Percentiles rank a stretch among this genome's conserved stretches.
phyloP scores from a whole-genome alignment of 2,329 filamentous ascomycete species.

The Karstenula rhodostoma region DNA sequence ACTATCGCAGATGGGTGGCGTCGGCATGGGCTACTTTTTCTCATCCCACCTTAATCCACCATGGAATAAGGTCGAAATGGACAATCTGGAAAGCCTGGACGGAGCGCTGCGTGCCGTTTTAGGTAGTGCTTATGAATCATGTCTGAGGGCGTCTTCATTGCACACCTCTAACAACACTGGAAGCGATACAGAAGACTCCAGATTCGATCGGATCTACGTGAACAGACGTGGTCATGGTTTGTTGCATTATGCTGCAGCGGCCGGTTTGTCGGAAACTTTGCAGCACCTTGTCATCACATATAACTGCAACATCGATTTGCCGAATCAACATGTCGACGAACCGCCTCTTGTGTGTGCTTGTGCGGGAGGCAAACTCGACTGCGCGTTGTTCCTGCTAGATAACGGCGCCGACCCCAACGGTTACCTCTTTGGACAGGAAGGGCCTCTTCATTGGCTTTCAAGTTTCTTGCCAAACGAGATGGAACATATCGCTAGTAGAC shows the following conservation, averaged over 20 bases:
- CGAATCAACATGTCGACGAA: conserved; percentile 16
- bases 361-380: conserved; percentile 12
- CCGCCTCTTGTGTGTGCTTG: conserved; percentile 16
- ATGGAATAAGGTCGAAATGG: conserved; percentile 5
- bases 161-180: background rate
- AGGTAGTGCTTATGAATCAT: background rate
- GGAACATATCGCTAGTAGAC: conserved; percentile 9
- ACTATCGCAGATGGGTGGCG: conserved; percentile 8
- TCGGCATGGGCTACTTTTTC: conserved; percentile 17
- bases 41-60: background rate
- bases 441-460: conserved; percentile 19
- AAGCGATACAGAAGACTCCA: background rate
- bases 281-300: conserved; percentile 17
- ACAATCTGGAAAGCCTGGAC: conserved; percentile 1
- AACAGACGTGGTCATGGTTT: conserved; percentile 15
- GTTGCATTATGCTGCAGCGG: conserved; percentile 18
- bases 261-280: conserved; percentile 5
- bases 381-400: conserved; percentile 15
- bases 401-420: conserved; percentile 19
- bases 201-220: conserved; percentile 15
- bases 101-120: conserved; percentile 1
- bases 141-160: background rate
- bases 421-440: conserved; percentile 14
- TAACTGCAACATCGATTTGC: conserved; percentile 16
- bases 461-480: conserved; percentile 17